Percentiles rank a stretch among this genome's conserved stretches.
Conservation (phyloP, 2,329 filamentous ascomycete species). For the Lanzia echinophila region DNA sequence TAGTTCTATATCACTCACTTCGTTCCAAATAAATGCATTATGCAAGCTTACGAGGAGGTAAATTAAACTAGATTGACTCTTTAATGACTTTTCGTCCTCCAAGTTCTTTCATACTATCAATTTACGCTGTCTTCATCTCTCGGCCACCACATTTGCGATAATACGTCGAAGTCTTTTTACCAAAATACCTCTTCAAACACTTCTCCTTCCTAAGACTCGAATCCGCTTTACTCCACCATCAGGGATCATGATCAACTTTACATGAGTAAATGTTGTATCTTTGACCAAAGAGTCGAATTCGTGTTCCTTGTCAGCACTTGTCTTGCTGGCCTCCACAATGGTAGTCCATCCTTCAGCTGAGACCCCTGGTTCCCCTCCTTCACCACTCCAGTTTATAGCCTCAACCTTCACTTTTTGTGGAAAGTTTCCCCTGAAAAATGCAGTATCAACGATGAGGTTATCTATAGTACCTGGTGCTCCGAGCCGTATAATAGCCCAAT, state of each 20-base stretch:
- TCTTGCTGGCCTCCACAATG: constrained; percentile 59
- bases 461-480: constrained; percentile 59
- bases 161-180: no score
- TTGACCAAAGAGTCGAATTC: constrained; percentile 51
- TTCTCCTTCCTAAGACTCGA: constrained; percentile 62
- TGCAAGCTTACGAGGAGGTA: not conserved
- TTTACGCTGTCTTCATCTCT: no score
- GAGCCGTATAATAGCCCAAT: constrained; percentile 74
- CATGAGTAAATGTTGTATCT: constrained; percentile 64
- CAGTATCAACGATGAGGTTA: constrained; percentile 69
- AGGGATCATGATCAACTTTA: constrained; percentile 80
- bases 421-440: constrained; percentile 78
- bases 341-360: constrained; percentile 58
- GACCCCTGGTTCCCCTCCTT: constrained; percentile 48
- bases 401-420: constrained; percentile 69
- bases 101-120: no score
- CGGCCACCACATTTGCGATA: no score
- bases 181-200: constrained; percentile 15
- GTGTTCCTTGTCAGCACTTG: constrained; percentile 67
- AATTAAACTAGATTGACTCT: not conserved
- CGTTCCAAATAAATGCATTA: not conserved
- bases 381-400: constrained; percentile 48
- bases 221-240: constrained; percentile 90
- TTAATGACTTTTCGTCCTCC: no score
- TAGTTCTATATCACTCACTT: not conserved